phyloP scores from a whole-genome alignment of 306 rosid genomes.

The Ziziphus jujuba region DNA sequence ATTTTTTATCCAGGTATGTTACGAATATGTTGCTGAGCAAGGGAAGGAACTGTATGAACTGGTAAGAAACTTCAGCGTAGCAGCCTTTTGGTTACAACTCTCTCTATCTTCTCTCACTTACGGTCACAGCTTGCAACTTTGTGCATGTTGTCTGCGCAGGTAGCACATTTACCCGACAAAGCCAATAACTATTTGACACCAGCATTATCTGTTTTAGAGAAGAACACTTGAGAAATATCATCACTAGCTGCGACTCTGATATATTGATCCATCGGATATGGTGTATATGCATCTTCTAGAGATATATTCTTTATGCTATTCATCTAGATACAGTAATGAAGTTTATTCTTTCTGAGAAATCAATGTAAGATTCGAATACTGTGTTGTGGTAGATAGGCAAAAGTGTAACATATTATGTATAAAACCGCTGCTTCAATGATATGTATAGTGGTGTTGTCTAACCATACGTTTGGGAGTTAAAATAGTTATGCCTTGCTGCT shows the following conservation, averaged over 20 bases:
- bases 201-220: slow-evolving; percentile 86
- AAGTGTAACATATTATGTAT: no score
- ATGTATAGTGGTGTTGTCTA: no score
- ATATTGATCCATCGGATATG: background rate
- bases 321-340: background rate
- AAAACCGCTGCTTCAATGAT: no score
- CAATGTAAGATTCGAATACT: background rate
- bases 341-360: background rate
- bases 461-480: no score
- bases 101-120: background rate
- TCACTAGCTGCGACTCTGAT: background rate
- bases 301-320: background rate
- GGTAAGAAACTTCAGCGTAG: slow-evolving; percentile 45
- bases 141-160: slow-evolving; percentile 46
- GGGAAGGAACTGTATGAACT: slow-evolving; percentile 95
- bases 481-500: no score
- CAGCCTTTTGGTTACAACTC: background rate
- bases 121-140: slow-evolving; percentile 7
- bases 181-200: slow-evolving; percentile 97
- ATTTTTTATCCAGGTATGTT: slow-evolving; percentile 64
- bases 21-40: slow-evolving; percentile 83
- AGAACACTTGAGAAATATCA: slow-evolving; percentile 59
- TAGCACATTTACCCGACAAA: slow-evolving; percentile 97
- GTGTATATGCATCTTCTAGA: slow-evolving; percentile 15
- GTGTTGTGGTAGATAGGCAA: background rate